These are phyloP conservation scores for Phalaenopsis equestris DNA, from an alignment of 106 monocot species.

Conservation along the genomic window DNA sequence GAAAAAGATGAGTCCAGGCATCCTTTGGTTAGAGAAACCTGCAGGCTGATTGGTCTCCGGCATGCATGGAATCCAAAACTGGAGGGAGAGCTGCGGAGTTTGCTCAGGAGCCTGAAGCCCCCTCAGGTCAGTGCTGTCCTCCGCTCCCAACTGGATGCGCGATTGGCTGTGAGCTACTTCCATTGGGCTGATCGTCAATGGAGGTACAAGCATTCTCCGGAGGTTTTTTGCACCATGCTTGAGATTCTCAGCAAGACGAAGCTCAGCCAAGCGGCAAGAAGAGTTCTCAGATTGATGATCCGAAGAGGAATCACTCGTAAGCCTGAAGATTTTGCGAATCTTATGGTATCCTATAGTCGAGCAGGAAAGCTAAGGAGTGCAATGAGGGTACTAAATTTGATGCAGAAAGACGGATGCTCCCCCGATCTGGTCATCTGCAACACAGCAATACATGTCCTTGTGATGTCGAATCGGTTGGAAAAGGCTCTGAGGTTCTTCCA, in stretches of 20 bases:
- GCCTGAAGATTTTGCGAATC: slow-evolving; percentile 36
- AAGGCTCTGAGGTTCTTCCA: slow-evolving; percentile 64
- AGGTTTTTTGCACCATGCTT: slow-evolving; percentile 65
- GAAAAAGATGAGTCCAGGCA: slow-evolving; percentile 30
- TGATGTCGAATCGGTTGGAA: slow-evolving; percentile 54
- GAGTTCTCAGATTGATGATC: slow-evolving; percentile 75
- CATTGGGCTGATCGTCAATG: slow-evolving; percentile 90
- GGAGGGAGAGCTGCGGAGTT: slow-evolving; percentile 50
- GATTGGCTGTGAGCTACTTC: slow-evolving; percentile 67
- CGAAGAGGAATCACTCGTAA: slow-evolving; percentile 43
- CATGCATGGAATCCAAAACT: slow-evolving; percentile 59
- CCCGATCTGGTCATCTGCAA: slow-evolving; percentile 66
- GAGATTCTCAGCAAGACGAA: slow-evolving; percentile 67
- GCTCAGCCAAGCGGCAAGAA: slow-evolving; percentile 46
- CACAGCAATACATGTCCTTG: slow-evolving; percentile 57
- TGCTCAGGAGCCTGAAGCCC: slow-evolving; percentile 48
- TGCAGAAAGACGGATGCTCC: slow-evolving; percentile 82
- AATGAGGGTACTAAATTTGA: slow-evolving; percentile 84
- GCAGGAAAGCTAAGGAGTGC: slow-evolving; percentile 72
- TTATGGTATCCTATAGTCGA: slow-evolving; percentile 82
- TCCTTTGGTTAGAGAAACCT: slow-evolving; percentile 65
- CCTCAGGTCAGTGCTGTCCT: slow-evolving; percentile 57
- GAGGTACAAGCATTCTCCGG: slow-evolving; percentile 74
- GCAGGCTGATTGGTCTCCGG: slow-evolving; percentile 53
- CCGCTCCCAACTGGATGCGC: slow-evolving; percentile 45